phyloP scores from a whole-genome alignment of 2,329 filamentous ascomycete genomes.

The Aspergillus sp. region DNA sequence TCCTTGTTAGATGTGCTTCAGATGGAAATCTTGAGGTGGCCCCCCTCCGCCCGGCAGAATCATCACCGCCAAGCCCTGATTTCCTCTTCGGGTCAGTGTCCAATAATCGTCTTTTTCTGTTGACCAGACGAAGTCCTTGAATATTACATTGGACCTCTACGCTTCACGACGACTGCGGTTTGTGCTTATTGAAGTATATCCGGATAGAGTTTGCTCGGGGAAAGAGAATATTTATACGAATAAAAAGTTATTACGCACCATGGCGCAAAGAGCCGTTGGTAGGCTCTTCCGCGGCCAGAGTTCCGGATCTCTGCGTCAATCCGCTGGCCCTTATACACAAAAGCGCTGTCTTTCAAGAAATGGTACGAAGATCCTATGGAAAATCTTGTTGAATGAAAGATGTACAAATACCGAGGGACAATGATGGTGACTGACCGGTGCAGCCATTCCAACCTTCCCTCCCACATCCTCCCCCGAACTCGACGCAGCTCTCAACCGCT shows the following conservation, averaged over 20 bases:
- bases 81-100: constrained; percentile 15
- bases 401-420: constrained; percentile 1
- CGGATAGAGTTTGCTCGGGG: background rate
- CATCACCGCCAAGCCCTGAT: constrained; percentile 30
- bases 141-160: background rate
- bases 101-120: constrained; percentile 17
- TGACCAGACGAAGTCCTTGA: background rate
- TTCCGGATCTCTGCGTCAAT: constrained; percentile 24
- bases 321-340: constrained; percentile 23
- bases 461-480: constrained; percentile 34
- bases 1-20: constrained; percentile 4
- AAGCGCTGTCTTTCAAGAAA: constrained; percentile 24
- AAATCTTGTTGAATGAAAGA: background rate
- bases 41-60: constrained; percentile 31
- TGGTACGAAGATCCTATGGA: constrained; percentile 13
- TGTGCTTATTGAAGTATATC: background rate
- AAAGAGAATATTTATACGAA: background rate
- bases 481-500: constrained; percentile 32
- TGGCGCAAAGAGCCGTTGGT: constrained; percentile 34
- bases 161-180: background rate
- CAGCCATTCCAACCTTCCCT: constrained; percentile 33
- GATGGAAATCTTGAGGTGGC: constrained; percentile 14
- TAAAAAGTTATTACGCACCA: constrained; percentile 6
- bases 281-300: constrained; percentile 32
- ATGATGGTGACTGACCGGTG: background rate